Evolutionary conservation across 176 grass and related monocot species (phyloP), one percentile per base, ranked within the genome.

Genomic region (Tuctoria greenei): DNA sequence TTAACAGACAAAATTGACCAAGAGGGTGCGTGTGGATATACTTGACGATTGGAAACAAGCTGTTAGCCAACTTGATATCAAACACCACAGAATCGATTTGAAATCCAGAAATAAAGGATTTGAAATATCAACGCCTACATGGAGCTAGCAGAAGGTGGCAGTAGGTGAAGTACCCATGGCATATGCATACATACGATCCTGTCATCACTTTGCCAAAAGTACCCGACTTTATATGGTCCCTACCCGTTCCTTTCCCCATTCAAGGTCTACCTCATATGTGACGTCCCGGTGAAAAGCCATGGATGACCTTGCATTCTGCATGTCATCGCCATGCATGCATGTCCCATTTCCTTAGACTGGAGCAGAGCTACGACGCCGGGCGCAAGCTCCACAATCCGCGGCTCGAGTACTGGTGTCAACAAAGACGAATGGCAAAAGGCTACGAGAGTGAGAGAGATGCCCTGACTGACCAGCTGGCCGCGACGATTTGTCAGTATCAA

Each of bases 401-500:
- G 9, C 15, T 10, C 31, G 21, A 50, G 67, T 41, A 39, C 54
- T 46, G 8, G 8, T 17, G 13, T 8, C 15, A 2, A 11, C n/a
- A 84, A 78, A 72, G 67, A 71, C 71, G 82, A 84, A 57, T 57
- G 58, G 65, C 82, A 84, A 72, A 84, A 78, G 66, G 59, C 74
- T 84, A 84, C 66, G 56, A 43, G 41, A 16, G 31, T 2, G 31
- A 31, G 31, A 31, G 31, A 31, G 31, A 16, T 0, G 44, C 18
- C 67, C 28, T 11, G 31, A 11, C 3, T 16, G 39, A 16, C 43
- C 69, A 16, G 34, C 50, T 27, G 52, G 39, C 67, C 20, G 68
- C 27, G 45, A 71, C 57, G 59, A 78, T 78, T 65, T 78, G 82
- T 84, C 74, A 72, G 25, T 71, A 15, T 72, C 74, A 78, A 57